Evolutionary conservation across 139 green algal species (phyloP).

Genomic region (Haematococcus lacustris): DNA sequence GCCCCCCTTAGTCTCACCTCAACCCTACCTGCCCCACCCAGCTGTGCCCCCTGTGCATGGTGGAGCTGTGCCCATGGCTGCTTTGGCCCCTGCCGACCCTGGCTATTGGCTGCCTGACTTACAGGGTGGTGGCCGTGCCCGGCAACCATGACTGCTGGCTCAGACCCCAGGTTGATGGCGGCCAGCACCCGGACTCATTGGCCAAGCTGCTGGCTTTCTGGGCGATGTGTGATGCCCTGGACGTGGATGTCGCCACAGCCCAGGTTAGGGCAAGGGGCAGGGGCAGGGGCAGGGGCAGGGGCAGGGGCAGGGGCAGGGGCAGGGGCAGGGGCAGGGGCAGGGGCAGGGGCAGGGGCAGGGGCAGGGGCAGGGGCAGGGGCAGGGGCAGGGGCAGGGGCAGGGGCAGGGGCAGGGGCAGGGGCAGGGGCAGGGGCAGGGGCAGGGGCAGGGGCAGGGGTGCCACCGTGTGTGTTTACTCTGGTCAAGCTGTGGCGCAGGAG

Average conservation of each 20-base stretch:
- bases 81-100: too few species aligned
- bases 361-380: background rate
- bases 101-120: too few species aligned
- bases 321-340: background rate
- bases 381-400: background rate
- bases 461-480: too few species aligned
- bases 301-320: too few species aligned
- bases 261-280: background rate
- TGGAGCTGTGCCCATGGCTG: too few species aligned
- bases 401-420: background rate
- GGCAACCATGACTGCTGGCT: conserved; percentile 9
- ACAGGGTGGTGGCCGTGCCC: conserved; percentile 2
- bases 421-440: background rate
- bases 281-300: too few species aligned
- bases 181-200: background rate
- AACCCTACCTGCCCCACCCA: too few species aligned
- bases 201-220: background rate
- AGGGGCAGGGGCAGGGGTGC: too few species aligned
- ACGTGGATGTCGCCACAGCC: background rate
- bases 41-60: background rate
- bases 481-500: background rate
- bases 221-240: background rate
- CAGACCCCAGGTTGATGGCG: background rate
- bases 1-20: too few species aligned
- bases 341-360: background rate